phyloP scores from a whole-genome alignment of 768 basidiomycete genomes.

The Clitopilus passeckerianus region DNA sequence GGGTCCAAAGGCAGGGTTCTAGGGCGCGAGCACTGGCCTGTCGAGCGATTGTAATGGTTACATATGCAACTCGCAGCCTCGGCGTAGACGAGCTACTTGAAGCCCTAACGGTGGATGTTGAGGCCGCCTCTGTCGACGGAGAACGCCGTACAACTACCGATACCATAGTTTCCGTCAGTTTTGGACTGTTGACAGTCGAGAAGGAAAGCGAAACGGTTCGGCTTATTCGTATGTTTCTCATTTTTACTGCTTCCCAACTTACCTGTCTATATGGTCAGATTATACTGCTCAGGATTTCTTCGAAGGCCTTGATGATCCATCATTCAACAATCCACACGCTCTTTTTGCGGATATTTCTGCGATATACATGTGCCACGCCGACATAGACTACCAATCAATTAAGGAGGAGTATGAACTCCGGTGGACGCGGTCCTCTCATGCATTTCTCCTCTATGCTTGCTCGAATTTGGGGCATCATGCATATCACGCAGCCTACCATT shows the following conservation, averaged over 20 bases:
- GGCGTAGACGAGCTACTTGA: background rate
- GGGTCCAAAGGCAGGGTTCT: background rate
- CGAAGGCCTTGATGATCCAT: background rate
- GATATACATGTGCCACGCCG: background rate
- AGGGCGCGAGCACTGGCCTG: background rate
- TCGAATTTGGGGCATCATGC: background rate
- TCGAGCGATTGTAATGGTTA: background rate
- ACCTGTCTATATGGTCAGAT: background rate
- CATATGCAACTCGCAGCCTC: background rate
- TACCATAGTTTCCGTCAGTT: background rate
- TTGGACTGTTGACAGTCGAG: background rate
- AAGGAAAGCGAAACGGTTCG: background rate
- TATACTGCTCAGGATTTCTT: background rate
- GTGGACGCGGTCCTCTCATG: too few relatives aligned
- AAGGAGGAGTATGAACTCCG: background rate
- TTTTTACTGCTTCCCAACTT: background rate
- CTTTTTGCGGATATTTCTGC: background rate
- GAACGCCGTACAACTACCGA: background rate
- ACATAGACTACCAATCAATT: background rate
- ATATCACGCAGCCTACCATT: background rate
- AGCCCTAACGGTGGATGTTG: background rate
- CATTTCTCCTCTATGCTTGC: background rate
- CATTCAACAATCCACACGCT: background rate
- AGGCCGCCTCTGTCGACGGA: background rate
- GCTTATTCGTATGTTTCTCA: background rate